A percentile compares a stretch with the other conserved stretches of the same genome.
Evolutionary conservation across 2,329 filamentous ascomycete genomes (phyloP).

Genomic region (Colletotrichum musicola): DNA sequence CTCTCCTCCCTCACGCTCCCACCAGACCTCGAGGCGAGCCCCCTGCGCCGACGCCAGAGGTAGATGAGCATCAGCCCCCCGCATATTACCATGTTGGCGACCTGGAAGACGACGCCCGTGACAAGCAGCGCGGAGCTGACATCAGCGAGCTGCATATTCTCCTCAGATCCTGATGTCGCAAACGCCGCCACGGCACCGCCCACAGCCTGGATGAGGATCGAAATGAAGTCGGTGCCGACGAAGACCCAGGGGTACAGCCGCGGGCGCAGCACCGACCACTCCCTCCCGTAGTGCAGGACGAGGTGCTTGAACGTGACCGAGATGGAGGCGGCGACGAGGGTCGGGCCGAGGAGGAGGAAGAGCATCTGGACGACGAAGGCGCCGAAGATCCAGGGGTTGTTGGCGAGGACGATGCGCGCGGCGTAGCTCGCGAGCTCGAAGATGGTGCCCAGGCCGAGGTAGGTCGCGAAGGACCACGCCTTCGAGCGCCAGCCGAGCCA

Average conservation of each 20-base stretch:
- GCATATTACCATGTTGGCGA: not conserved
- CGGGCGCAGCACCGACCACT: conserved; percentile 55
- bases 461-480: too few relatives aligned
- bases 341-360: conserved; percentile 55
- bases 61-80: not conserved
- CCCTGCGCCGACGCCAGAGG: too few relatives aligned
- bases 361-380: conserved; percentile 57
- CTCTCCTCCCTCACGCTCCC: too few relatives aligned
- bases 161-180: not conserved
- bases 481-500: too few relatives aligned
- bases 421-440: not conserved
- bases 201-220: conserved; percentile 45
- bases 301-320: conserved; percentile 61
- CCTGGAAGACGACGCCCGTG: not conserved
- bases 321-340: conserved; percentile 59
- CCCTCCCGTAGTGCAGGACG: conserved; percentile 55
- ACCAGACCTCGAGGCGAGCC: too few relatives aligned
- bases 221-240: conserved; percentile 61
- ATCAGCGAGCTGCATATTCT: not conserved
- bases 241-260: conserved; percentile 62
- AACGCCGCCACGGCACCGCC: not conserved
- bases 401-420: conserved; percentile 12
- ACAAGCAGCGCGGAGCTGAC: not conserved
- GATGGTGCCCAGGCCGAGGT: too few relatives aligned
- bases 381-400: conserved; percentile 55